Evolutionary conservation across 140 eudicot species (phyloP).

Genomic region (Flaveria floridana): DNA sequence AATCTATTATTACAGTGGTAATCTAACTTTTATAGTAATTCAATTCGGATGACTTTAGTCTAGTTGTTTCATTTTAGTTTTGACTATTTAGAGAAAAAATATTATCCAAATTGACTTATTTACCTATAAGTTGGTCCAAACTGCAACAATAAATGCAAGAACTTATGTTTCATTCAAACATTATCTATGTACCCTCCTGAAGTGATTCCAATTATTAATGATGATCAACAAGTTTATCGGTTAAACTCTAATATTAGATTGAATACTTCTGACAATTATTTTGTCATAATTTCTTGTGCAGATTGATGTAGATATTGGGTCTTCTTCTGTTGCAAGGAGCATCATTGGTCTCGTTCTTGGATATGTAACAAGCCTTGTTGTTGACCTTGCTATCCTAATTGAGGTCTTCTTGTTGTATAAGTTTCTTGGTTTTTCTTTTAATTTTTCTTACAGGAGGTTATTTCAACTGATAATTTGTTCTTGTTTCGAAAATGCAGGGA

Average conservation of each 20-base stretch:
- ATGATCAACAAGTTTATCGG: constrained; percentile 5
- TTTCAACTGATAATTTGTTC: not conserved
- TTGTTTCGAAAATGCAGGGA: constrained; percentile 48
- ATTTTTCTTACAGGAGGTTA: not conserved
- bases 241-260: constrained; percentile 1
- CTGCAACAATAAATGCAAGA: not conserved
- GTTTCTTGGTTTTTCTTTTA: not conserved
- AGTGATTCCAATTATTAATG: not conserved
- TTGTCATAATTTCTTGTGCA: constrained; percentile 35
- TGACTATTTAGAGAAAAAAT: not conserved
- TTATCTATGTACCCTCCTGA: too few relatives aligned
- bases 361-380: constrained; percentile 92
- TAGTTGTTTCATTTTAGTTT: not conserved
- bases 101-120: not conserved
- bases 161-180: not conserved
- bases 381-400: constrained; percentile 89
- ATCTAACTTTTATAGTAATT: not conserved
- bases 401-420: constrained; percentile 52
- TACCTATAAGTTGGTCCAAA: not conserved
- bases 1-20: not conserved
- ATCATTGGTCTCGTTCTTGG: constrained; percentile 96
- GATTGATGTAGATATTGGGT: constrained; percentile 99
- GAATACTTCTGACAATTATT: not conserved
- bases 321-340: constrained; percentile 93
- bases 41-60: not conserved